Evolutionary conservation across 306 rosid genomes (phyloP).

Genomic region (Sophora flavescens): DNA sequence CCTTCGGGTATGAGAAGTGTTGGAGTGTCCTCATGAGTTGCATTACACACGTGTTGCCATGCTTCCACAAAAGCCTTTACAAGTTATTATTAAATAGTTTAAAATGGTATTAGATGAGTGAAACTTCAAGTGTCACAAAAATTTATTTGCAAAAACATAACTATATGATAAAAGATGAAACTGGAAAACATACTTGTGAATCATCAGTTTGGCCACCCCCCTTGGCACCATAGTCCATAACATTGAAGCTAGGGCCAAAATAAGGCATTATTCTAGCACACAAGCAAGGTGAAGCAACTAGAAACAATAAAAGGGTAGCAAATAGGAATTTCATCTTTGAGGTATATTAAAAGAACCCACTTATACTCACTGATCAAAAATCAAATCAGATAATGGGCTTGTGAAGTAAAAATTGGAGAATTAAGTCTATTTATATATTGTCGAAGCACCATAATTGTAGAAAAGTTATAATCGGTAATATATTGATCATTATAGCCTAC

Average conservation of each 20-base stretch:
- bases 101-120: neutral
- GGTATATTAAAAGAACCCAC: neutral
- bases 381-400: neutral
- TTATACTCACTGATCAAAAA: neutral
- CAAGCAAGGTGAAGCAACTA: conserved; percentile 26
- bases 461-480: neutral
- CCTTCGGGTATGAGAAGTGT: conserved; percentile 52
- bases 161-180: neutral
- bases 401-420: conserved; percentile 6
- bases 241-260: conserved; percentile 38
- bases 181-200: conserved; percentile 45
- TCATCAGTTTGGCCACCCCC: conserved; percentile 62
- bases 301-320: neutral
- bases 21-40: conserved; percentile 27
- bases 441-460: too few species aligned
- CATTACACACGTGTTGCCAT: conserved; percentile 52
- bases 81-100: neutral
- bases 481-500: neutral
- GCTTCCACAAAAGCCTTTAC: conserved; percentile 60
- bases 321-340: conserved; percentile 36
- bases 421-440: neutral
- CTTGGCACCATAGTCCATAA: conserved; percentile 52
- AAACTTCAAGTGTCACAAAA: neutral
- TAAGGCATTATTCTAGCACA: neutral
- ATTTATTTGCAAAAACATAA: neutral